Conservation (phyloP, 805 yeast species). For the Teunomyces tritomae region DNA sequence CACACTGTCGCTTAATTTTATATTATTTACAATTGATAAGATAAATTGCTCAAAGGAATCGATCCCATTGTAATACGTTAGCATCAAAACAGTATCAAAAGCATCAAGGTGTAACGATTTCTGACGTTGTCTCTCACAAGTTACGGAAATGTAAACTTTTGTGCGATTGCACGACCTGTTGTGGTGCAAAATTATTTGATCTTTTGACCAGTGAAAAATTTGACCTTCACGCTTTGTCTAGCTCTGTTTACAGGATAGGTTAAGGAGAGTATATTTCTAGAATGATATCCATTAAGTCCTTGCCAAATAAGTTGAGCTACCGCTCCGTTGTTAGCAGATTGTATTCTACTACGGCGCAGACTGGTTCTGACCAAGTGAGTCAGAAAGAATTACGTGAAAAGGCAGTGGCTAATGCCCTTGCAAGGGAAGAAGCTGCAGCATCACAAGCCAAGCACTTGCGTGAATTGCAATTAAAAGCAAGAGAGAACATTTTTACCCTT, state of each 20-base stretch:
- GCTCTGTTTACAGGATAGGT: neutral
- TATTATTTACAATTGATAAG: neutral
- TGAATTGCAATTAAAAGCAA: constrained; percentile 28
- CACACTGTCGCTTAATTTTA: neutral
- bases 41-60: neutral
- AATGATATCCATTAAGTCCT: neutral
- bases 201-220: constrained; percentile 1
- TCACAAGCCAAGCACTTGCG: constrained; percentile 33
- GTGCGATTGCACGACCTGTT: neutral
- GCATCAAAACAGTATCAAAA: neutral
- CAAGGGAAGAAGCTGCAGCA: constrained; percentile 40
- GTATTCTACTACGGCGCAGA: neutral
- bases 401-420: constrained; percentile 43
- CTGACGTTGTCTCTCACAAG: neutral
- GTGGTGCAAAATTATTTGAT: neutral
- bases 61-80: neutral
- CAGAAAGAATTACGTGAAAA: constrained; percentile 36
- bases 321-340: neutral
- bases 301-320: neutral
- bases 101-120: neutral
- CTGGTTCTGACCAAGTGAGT: constrained; percentile 8
- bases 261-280: neutral
- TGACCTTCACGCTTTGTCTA: neutral
- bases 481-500: constrained; percentile 26
- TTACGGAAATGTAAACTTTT: neutral